These are phyloP conservation scores for Cutaneotrichosporon dermatis DNA, from an alignment of 1,284 basidiomycete species.

Conservation along the genomic window DNA sequence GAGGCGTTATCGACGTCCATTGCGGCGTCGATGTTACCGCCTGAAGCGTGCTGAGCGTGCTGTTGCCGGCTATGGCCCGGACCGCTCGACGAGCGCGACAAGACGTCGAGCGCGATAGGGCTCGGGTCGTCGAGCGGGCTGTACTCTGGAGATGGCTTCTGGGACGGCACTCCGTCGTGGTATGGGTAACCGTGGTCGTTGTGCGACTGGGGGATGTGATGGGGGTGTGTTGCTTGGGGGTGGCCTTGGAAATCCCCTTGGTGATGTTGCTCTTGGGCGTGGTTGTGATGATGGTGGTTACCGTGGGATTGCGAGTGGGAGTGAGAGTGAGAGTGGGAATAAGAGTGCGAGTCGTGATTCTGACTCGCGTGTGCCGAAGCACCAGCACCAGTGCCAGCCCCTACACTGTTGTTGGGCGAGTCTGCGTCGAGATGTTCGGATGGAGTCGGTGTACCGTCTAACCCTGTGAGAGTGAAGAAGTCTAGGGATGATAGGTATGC, in stretches of 20 bases:
- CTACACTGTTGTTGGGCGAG: not conserved
- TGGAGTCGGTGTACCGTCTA: conserved; percentile 12
- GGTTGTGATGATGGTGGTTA: too few relatives aligned
- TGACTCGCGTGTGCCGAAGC: not conserved
- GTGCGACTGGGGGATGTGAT: not conserved
- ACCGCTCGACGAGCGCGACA: conserved; percentile 5
- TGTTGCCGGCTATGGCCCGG: conserved; percentile 1
- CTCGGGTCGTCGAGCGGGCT: conserved; percentile 20
- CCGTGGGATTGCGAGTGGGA: too few relatives aligned
- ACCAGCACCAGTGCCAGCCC: not conserved
- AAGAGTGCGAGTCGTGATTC: too few relatives aligned
- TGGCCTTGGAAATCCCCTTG: too few relatives aligned
- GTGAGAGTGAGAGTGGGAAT: too few relatives aligned
- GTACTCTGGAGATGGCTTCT: not conserved
- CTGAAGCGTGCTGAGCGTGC: too few relatives aligned
- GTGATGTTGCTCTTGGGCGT: too few relatives aligned
- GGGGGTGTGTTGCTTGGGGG: too few relatives aligned
- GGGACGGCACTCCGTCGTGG: not conserved
- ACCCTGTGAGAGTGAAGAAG: conserved; percentile 20
- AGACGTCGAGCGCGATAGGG: conserved; percentile 17
- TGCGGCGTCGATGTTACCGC: not conserved
- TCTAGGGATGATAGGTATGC: conserved; percentile 17
- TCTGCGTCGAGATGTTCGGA: not conserved
- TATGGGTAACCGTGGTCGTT: not conserved
- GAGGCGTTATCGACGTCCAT: conserved; percentile 10